Evolutionary conservation across 164 flowering plant species (phyloP), one percentile per base, ranked within the genome.

Genomic region (Akebia trifoliata): DNA sequence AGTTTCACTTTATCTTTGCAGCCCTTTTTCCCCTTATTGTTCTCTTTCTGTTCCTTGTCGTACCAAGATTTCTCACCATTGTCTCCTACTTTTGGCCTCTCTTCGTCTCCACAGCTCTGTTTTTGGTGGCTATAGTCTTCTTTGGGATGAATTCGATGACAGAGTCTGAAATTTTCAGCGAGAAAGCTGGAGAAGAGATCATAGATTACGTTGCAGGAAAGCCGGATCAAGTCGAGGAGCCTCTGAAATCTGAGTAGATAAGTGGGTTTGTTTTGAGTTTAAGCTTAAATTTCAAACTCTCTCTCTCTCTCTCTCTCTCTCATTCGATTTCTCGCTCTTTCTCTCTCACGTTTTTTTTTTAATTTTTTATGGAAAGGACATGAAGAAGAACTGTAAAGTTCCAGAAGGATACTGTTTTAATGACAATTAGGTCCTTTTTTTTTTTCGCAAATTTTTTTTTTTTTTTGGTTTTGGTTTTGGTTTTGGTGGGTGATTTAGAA

Each of bases 51-150:
- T 20, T 76, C 34, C 62, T 70, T 18, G 57, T 74, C 3, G 83
- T 92, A 0, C 95, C 97, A 11, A 75, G 78, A 7, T 57, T 86
- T 9, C 39, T 80, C 21, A 55, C 67, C 48, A 53, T 90, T n/a
- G 28, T 91, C 15, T 71, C 83, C 28, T 91, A 74, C 69, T 91
- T 91, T 45, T 81, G 86, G 85, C 97, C 97, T 17, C 84, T 91
- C 17, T 67, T 87, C 22, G 70, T 80, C 39, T 91, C 97, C 21
- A 91, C 97, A 9, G 71, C 84, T 4, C 70, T 83, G 4, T 77
- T 84, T 43, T 62, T 87, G 35, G 66, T 70, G 21, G 62, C 66
- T 35, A 63, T 76, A 26, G 54, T 73, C 18, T 73, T 81, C 63
- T 74, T 86, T 47, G 80, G 83, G n/a, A 71, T 73, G 46, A 43